A percentile compares a stretch with the other conserved stretches of the same genome.
Evolutionary conservation across 2,329 filamentous ascomycete genomes (phyloP).

Genomic region (Penicillium digitatum): DNA sequence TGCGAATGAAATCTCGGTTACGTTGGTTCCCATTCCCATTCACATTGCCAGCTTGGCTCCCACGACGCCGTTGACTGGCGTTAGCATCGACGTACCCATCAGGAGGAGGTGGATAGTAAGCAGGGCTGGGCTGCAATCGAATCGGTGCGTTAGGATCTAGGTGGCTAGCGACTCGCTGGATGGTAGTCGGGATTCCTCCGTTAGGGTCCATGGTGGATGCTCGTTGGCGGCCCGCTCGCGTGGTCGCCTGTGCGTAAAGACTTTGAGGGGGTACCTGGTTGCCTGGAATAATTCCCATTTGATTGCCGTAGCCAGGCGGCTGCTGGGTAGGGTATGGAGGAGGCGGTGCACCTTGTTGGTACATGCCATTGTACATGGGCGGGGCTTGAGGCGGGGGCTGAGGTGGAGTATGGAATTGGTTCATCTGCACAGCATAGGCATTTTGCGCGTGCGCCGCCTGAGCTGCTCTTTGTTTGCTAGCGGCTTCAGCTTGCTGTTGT

Average conservation of each 20-base stretch:
- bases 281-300: slow-evolving; percentile 66
- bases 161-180: slow-evolving; percentile 93
- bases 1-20: slow-evolving; percentile 87
- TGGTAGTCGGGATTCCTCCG: slow-evolving; percentile 82
- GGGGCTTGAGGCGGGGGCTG: slow-evolving; percentile 47
- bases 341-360: slow-evolving; percentile 67
- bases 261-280: slow-evolving; percentile 71
- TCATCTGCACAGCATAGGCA: slow-evolving; percentile 64
- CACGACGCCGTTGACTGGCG: slow-evolving; percentile 66
- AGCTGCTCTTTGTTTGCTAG: slow-evolving; percentile 82
- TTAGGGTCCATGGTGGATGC: slow-evolving; percentile 96
- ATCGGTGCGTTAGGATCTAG: slow-evolving; percentile 93
- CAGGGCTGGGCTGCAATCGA: slow-evolving; percentile 87
- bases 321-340: slow-evolving; percentile 76
- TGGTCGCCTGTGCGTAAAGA: slow-evolving; percentile 68
- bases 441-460: slow-evolving; percentile 64
- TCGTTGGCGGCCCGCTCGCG: slow-evolving; percentile 75
- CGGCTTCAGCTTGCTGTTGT: slow-evolving; percentile 88
- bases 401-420: slow-evolving; percentile 49
- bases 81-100: slow-evolving; percentile 71
- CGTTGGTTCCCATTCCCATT: slow-evolving; percentile 46
- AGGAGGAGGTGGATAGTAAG: slow-evolving; percentile 90
- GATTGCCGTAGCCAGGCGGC: slow-evolving; percentile 63
- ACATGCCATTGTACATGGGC: slow-evolving; percentile 77
- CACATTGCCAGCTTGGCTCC: slow-evolving; percentile 59